Base-by-base conservation (phyloP, 139 green algal genomes). In the Chlamydomonas asymmetrica region DNA sequence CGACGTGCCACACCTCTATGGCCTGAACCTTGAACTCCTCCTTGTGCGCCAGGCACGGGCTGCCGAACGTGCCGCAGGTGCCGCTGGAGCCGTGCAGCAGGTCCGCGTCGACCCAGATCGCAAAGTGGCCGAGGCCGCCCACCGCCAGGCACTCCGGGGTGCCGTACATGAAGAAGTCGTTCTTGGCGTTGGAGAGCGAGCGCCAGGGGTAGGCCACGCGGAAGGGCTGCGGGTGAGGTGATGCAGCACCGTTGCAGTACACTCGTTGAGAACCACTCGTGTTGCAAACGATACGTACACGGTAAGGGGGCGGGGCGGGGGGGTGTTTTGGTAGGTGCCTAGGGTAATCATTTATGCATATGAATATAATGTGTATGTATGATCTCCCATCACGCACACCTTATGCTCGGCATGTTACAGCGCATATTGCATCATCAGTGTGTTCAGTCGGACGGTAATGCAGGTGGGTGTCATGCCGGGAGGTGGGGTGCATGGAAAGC, bases 81-180 rank as follows among this genome's bases (percentile, higher is more conserved):
- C 83, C 81, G 35, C 74, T 86, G 27, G 74, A 82, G 45, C 80
- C 78, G 37, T 74, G 71, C 65, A 84, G 56, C 65, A 97, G 82
- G 34, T 97, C 92, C 13, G 76, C 59, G 75, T 96, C 90, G 29
- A 97, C 35, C 66, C 85, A 92, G 8, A 97, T 78, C 20, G 91
- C 91, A 74, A 93, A 94, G 52, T 84, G 77, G 1, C 88, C 86
- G 27, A 84, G 76, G 2, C 92, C 91, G 6, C 90, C 92, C 45
- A 95, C 77, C 2, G 80, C 86, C 43, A 95, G 59, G 32, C 78
- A 84, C 20, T 93, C 81, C 22, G 64, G 81, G 10, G 78, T 84
- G n/a, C 75, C 85, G 60, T 91, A 92, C 83, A 88, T 82, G 82
- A 93, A 95, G 72, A 91, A 95, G 75, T 95, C 87, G 66, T 95